These are phyloP conservation scores for Tolypocladium endophyticum DNA, from an alignment of 2,329 filamentous ascomycete species.

Conservation along the genomic window DNA sequence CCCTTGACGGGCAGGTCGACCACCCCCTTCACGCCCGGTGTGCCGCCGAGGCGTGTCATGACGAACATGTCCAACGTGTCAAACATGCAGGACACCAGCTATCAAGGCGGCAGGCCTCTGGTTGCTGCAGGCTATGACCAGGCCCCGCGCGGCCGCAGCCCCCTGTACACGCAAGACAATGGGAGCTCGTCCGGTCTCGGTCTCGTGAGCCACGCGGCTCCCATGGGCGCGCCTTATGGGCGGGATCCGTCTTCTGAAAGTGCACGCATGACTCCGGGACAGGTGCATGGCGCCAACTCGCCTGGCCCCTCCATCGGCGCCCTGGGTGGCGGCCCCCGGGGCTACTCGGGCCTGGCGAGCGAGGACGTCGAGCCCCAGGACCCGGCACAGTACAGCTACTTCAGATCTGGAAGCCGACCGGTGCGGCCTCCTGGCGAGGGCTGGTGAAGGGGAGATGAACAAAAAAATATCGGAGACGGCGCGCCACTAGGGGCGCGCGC, in stretches of 20 bases:
- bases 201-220: conserved; percentile 29
- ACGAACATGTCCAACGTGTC: conserved; percentile 7
- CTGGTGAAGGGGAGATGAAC: conserved; percentile 17
- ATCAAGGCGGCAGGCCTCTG: conserved; percentile 12
- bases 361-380: conserved; percentile 27
- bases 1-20: conserved; percentile 24
- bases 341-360: conserved; percentile 46
- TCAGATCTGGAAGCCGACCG: conserved; percentile 27
- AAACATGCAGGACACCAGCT: conserved; percentile 16
- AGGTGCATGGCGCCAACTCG: conserved; percentile 4
- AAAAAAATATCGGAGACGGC: not conserved
- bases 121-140: conserved; percentile 11
- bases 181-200: conserved; percentile 41
- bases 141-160: conserved; percentile 27
- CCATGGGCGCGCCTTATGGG: conserved; percentile 23
- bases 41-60: conserved; percentile 13
- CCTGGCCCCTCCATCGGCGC: conserved; percentile 36
- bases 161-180: conserved; percentile 40
- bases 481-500: not conserved
- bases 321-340: conserved; percentile 45
- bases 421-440: conserved; percentile 25
- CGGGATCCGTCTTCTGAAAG: conserved; percentile 13
- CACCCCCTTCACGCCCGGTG: conserved; percentile 23
- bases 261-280: conserved; percentile 12
- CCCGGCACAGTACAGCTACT: conserved; percentile 47